These are phyloP conservation scores for Leccinum olivaceoglutinosum DNA, from an alignment of 1,284 basidiomycete species.

Conservation along the genomic window DNA sequence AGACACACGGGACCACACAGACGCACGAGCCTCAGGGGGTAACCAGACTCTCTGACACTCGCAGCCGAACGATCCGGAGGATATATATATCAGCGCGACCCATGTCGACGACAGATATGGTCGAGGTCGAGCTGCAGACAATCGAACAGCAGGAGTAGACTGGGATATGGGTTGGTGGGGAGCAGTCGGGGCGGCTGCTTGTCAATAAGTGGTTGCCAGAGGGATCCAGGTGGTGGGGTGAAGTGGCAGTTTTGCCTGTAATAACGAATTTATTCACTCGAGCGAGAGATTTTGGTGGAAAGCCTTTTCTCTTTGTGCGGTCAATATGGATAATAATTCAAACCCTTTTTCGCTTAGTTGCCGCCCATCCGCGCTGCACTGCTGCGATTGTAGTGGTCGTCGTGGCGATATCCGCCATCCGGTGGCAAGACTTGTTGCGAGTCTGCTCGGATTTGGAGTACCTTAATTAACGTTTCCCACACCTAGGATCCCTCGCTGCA, in stretches of 20 bases:
- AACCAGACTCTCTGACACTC: too few species aligned
- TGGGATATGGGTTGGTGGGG: too few species aligned
- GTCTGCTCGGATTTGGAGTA: background rate
- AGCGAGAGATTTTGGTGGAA: background rate
- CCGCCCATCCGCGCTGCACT: background rate
- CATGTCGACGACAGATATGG: too few species aligned
- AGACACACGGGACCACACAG: too few species aligned
- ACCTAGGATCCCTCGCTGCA: conserved; percentile 3
- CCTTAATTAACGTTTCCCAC: background rate
- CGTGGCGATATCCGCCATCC: background rate
- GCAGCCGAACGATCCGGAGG: too few species aligned
- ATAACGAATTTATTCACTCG: background rate
- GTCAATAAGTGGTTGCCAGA: too few species aligned
- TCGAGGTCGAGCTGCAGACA: too few species aligned
- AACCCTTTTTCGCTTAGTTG: background rate
- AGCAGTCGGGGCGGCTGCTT: too few species aligned
- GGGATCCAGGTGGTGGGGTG: too few species aligned
- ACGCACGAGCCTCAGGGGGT: too few species aligned
- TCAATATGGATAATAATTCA: background rate
- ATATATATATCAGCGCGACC: too few species aligned
- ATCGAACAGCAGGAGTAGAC: too few species aligned
- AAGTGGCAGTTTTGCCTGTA: background rate
- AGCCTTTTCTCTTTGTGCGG: background rate
- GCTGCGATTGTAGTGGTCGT: background rate
- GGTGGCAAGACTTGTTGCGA: accelerated